phyloP scores from a whole-genome alignment of 306 rosid species.

The Ormosia semicastrata region DNA sequence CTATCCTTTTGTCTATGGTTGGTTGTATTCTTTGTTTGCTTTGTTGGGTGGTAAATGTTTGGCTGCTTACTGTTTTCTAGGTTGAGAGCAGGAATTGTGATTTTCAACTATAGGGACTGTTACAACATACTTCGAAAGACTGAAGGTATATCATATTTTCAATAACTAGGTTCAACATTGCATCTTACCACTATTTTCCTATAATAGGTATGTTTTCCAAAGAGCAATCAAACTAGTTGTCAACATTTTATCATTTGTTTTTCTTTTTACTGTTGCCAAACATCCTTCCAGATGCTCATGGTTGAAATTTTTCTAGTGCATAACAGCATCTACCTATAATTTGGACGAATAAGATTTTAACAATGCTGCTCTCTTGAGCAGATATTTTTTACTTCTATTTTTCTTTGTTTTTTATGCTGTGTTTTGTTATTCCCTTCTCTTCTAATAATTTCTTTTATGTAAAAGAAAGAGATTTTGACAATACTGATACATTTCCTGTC shows the following conservation, averaged over 20 bases:
- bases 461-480: background rate
- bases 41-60: slow-evolving; percentile 15
- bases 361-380: background rate
- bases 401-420: background rate
- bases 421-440: background rate
- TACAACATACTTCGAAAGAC: slow-evolving; percentile 71
- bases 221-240: background rate
- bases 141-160: slow-evolving; percentile 65
- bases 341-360: slow-evolving; percentile 17
- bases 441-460: background rate
- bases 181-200: slow-evolving; percentile 13
- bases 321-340: slow-evolving; percentile 4
- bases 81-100: slow-evolving; percentile 72
- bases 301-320: background rate
- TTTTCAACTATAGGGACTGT: slow-evolving; percentile 90
- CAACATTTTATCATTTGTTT: slow-evolving; percentile 1
- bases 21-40: background rate
- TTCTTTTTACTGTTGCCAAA: background rate
- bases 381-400: background rate
- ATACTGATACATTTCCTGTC: slow-evolving; percentile 26
- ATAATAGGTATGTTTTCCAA: background rate
- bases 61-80: slow-evolving; percentile 39
- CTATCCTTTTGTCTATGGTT: slow-evolving; percentile 10
- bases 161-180: background rate
- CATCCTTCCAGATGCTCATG: slow-evolving; percentile 1